phyloP scores from a whole-genome alignment of 2,329 filamentous ascomycete genomes.

The Monilinia fructigena region DNA sequence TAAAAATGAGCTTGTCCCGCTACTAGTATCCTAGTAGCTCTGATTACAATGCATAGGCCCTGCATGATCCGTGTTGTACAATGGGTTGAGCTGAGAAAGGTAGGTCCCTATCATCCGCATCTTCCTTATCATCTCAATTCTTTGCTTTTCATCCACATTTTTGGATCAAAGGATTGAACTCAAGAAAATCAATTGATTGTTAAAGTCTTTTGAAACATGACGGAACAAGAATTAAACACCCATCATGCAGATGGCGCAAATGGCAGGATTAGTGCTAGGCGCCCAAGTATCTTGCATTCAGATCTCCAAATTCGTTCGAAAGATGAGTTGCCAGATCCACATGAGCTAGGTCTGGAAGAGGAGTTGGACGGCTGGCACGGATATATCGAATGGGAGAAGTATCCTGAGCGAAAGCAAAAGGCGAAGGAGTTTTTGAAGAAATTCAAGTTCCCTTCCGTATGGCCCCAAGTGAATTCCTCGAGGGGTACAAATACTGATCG shows the following conservation, averaged over 20 bases:
- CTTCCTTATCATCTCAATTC: background rate
- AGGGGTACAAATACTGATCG: slow-evolving; percentile 2
- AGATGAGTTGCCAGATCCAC: slow-evolving; percentile 18
- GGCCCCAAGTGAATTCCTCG: background rate
- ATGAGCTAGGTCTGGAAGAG: slow-evolving; percentile 20
- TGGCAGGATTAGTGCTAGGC: slow-evolving; percentile 7
- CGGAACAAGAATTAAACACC: slow-evolving; percentile 1
- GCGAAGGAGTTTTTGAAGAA: slow-evolving; percentile 55
- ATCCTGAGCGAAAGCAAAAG: slow-evolving; percentile 63
- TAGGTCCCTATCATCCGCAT: background rate
- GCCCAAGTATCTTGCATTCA: slow-evolving; percentile 21
- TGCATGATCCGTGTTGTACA: background rate
- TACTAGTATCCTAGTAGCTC: background rate
- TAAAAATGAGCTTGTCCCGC: background rate
- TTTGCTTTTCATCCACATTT: background rate
- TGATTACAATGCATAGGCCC: slow-evolving; percentile 14
- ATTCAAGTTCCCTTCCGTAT: slow-evolving; percentile 48
- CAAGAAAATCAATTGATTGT: background rate
- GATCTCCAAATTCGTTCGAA: slow-evolving; percentile 21
- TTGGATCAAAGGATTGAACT: background rate
- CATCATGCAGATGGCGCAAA: background rate
- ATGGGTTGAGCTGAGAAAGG: background rate
- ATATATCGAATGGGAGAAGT: slow-evolving; percentile 69
- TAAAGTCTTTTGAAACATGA: background rate
- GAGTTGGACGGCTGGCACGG: slow-evolving; percentile 24